Conservation (phyloP, 2,329 filamentous ascomycete genomes). For the Fusarium tricinctum region DNA sequence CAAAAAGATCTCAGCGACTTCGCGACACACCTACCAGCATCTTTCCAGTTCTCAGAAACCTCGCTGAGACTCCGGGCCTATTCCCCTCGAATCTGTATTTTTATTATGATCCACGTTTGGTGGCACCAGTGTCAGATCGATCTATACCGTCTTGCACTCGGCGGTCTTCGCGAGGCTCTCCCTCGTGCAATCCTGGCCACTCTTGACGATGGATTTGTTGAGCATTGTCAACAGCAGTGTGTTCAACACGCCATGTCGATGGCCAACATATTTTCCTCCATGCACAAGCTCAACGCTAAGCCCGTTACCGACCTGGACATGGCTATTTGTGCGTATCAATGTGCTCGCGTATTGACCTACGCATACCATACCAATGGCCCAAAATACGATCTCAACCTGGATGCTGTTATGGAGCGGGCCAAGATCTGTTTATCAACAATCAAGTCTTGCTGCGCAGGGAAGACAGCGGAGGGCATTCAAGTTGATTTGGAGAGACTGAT, state of each 20-base stretch:
- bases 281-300: conserved; percentile 65
- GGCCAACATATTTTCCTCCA: conserved; percentile 67
- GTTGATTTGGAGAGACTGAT: conserved; percentile 67
- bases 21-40: conserved; percentile 66
- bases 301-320: conserved; percentile 69
- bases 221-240: conserved; percentile 65
- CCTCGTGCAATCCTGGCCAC: conserved; percentile 60
- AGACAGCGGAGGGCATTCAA: conserved; percentile 63
- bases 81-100: conserved; percentile 69
- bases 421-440: conserved; percentile 66
- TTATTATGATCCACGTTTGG: conserved; percentile 72
- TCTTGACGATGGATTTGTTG: conserved; percentile 64
- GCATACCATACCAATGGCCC: conserved; percentile 61
- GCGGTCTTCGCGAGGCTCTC: conserved; percentile 66
- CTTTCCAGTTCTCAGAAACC: conserved; percentile 70
- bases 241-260: conserved; percentile 69
- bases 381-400: conserved; percentile 61
- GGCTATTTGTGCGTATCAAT: conserved; percentile 69
- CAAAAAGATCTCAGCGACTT: conserved; percentile 67
- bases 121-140: conserved; percentile 72
- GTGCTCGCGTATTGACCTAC: conserved; percentile 66
- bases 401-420: conserved; percentile 64
- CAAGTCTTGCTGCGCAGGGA: conserved; percentile 64
- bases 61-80: conserved; percentile 69
- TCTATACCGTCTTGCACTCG: conserved; percentile 67